Evolutionary conservation across 164 flowering plant species (phyloP).

Genomic region (Umbilicus rupestris): DNA sequence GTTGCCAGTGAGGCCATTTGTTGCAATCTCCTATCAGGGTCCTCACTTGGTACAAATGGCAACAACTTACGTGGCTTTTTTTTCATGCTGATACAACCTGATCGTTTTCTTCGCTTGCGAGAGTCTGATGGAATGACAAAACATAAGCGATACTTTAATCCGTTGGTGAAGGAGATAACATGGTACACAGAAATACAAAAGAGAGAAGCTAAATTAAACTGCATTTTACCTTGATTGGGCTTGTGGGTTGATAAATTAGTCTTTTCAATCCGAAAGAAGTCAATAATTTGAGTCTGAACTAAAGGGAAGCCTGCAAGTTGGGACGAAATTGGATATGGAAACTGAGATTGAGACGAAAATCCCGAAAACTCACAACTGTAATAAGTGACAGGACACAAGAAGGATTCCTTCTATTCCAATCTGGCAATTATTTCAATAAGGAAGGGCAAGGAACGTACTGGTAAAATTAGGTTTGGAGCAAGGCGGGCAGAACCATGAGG

Average conservation of each 20-base stretch:
- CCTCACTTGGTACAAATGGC: slow-evolving; percentile 67
- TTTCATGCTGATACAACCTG: slow-evolving; percentile 30
- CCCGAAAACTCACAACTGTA: too few species aligned
- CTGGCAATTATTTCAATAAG: neutral
- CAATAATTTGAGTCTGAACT: slow-evolving; percentile 82
- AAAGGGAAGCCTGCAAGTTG: slow-evolving; percentile 63
- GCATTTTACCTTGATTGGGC: slow-evolving; percentile 28
- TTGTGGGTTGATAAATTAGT: slow-evolving; percentile 20
- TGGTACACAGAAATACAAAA: too few species aligned
- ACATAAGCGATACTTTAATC: neutral
- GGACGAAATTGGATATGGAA: too few species aligned
- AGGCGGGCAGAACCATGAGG: slow-evolving; percentile 70
- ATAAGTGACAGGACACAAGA: too few species aligned
- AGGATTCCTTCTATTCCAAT: too few species aligned
- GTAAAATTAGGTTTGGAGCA: slow-evolving; percentile 34
- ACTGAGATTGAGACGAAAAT: too few species aligned
- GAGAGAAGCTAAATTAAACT: neutral
- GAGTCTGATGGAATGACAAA: slow-evolving; percentile 17
- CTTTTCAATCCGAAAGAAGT: slow-evolving; percentile 76
- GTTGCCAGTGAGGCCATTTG: slow-evolving; percentile 96
- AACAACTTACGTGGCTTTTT: slow-evolving; percentile 70
- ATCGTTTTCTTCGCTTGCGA: slow-evolving; percentile 38
- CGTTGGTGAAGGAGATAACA: too few species aligned
- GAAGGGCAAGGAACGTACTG: neutral
- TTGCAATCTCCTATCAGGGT: slow-evolving; percentile 46